Base-by-base conservation (phyloP, 1,284 basidiomycete species). In the Ganoderma leucocontextum region DNA sequence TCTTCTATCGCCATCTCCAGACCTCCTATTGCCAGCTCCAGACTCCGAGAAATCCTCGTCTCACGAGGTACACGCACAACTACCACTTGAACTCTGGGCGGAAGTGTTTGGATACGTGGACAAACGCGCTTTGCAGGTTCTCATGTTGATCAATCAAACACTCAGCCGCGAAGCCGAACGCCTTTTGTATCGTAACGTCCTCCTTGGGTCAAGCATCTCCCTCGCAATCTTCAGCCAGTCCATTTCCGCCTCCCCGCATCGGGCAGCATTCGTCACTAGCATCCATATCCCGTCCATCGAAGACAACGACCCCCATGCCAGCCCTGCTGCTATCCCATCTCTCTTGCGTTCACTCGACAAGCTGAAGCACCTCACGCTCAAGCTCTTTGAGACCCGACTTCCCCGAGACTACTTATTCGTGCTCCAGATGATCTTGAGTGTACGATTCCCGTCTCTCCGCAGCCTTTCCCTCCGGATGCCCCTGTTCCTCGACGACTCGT, bases 31-130 rank as follows among this genome's bases (percentile, higher is more conserved):
- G 15, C 17, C 53, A 35, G 17, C 53, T 55, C 29, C 29, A 15
- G 53, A 29, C 4, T 5, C 29, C 6, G 15, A 13, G 2, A 3
- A 35, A 55, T 6, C 19, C 9, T 17, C 9, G 19, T 22, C 7
- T 3, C 7, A 58, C 10, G 35, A 38, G 35, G 8, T 9, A 3
- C 7, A n/a, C 17, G 10, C 19, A 4, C 17, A 29, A 22, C 10
- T 58, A 6, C 55, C 65, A 7, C 52, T 63, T n/a, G 67, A 65
- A n/a, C 38, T 69, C 13, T 65, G 64, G 67, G n/a, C 52, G 35
- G 61, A 63, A 5, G 38, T 68, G 42, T 22, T 65, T 25, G 29
- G 44, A n/a, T 57, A 63, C 25, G 22, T 60, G 1, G 36, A 64
- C 5, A 2, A n/a, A 7, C 12, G 53, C 10, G 17, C 36, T 4